Evolutionary conservation across 805 yeast genomes (phyloP), one percentile per base, ranked within the genome.

Genomic region (Dipodascopsis tothii): DNA sequence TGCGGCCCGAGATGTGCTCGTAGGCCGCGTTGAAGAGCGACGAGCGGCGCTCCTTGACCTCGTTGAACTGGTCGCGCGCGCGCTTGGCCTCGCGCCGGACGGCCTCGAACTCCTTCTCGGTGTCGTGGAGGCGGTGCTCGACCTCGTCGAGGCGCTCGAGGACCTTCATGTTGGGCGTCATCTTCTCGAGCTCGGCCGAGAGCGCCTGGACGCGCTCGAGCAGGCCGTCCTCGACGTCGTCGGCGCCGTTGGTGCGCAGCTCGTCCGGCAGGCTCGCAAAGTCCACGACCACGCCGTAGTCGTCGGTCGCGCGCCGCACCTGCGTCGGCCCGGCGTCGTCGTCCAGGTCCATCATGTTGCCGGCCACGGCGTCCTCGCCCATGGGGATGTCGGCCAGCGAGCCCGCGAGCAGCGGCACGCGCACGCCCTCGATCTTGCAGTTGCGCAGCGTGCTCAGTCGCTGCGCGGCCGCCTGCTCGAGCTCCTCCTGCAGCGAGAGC

Each of bases 151-250:
- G 71, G 55, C 95, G 72, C 41, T 84, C 94, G 23, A 74, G 66
- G 0, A 96, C 95, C 52, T 81, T 82, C 32, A 78, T 69, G 60
- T 86, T 86, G n/a, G 96, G 95, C 25, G 84, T 78, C 56, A 86
- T 65, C 39, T 59, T 47, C 22, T 63, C 65, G 30, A 63, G 46
- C 32, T 60, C 62, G 6, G 53, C 48, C 1, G 48, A 35, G 39
- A 43, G 55, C 38, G 37, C 60, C 55, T 41, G 67, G 47, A 61
- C 50, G 20, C 50, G 45, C 2, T 51, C 52, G 27, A 43, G 39
- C 5, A 63, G 39, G 51, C 54, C 19, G 56, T 44, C 48, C 22
- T 55, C 61, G 9, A 51, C 50, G 11, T 52, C 52, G 9, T 50
- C 52, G 17, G 54, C 28, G 14, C 39, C 45, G 21, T 36, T 57